Conservation (phyloP, 2,329 filamentous ascomycete genomes). For the Talaromyces pinophilus region DNA sequence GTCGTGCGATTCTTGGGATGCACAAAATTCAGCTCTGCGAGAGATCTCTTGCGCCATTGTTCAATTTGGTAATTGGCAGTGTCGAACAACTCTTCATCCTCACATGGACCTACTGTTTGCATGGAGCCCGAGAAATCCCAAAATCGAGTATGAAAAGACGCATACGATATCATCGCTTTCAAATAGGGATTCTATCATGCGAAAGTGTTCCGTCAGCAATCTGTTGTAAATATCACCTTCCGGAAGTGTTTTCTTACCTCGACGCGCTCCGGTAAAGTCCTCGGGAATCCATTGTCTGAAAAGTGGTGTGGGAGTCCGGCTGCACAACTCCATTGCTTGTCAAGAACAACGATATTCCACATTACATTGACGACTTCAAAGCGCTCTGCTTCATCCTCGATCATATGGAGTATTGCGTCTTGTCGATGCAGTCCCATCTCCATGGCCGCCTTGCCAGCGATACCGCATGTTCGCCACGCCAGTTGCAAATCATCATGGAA, state of each 20-base stretch:
- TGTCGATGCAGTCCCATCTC: slow-evolving; percentile 9
- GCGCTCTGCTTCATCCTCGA: slow-evolving; percentile 1
- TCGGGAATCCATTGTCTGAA: not conserved
- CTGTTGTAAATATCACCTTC: too few species aligned
- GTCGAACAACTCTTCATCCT: slow-evolving; percentile 11
- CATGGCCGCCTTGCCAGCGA: slow-evolving; percentile 2
- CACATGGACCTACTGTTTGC: not conserved
- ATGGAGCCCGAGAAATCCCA: not conserved
- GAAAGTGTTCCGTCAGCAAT: too few species aligned
- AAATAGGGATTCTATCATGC: slow-evolving; percentile 5
- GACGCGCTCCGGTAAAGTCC: not conserved
- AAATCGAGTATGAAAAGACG: not conserved
- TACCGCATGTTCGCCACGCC: slow-evolving; percentile 13
- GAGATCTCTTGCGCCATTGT: slow-evolving; percentile 8
- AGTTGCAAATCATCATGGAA: slow-evolving; percentile 9
- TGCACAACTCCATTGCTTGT: slow-evolving; percentile 13
- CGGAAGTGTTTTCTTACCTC: not conserved
- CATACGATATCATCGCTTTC: slow-evolving; percentile 9
- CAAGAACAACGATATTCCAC: slow-evolving; percentile 8
- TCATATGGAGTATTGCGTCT: not conserved
- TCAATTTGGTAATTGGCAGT: slow-evolving; percentile 9
- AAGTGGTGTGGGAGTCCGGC: slow-evolving; percentile 3
- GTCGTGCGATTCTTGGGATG: not conserved
- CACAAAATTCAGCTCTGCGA: not conserved
- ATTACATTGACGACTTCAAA: not conserved